These are phyloP conservation scores for Neonothopanus nambi DNA, from an alignment of 1,284 basidiomycete genomes.

Conservation along the genomic window DNA sequence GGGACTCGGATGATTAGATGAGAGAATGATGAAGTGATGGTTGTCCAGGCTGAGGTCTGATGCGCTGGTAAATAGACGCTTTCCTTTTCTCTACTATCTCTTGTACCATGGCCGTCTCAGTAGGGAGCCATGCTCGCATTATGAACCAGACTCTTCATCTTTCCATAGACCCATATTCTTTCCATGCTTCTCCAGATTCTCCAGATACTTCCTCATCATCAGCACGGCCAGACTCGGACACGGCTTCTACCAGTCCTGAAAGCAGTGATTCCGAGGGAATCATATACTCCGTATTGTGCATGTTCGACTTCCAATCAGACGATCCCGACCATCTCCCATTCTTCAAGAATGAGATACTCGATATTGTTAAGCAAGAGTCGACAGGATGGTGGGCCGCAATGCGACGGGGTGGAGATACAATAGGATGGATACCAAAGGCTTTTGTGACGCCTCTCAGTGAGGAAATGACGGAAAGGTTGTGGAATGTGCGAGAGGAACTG, in stretches of 20 bases:
- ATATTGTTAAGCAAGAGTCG: constrained; percentile 65
- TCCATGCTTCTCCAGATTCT: constrained; percentile 25
- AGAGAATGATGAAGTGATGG: neutral
- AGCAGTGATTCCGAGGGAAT: constrained; percentile 27
- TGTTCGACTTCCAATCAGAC: constrained; percentile 63
- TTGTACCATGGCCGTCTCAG: constrained; percentile 1
- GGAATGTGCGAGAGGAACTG: constrained; percentile 39
- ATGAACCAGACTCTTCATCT: constrained; percentile 46
- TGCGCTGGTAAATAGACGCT: neutral
- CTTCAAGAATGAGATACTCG: constrained; percentile 62
- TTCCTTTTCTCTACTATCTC: neutral
- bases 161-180: constrained; percentile 46
- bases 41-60: neutral
- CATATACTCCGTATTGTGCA: constrained; percentile 57
- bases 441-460: constrained; percentile 49
- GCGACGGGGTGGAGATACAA: constrained; percentile 46
- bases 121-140: constrained; percentile 4
- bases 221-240: constrained; percentile 26
- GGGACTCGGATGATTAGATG: neutral
- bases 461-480: constrained; percentile 46
- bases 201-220: constrained; percentile 34
- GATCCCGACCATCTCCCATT: constrained; percentile 66
- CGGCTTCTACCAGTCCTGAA: constrained; percentile 30
- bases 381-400: constrained; percentile 81
- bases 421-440: constrained; percentile 74